Conservation (phyloP, 192 early-diverging fungal genomes). For the Coemansia sp. region DNA sequence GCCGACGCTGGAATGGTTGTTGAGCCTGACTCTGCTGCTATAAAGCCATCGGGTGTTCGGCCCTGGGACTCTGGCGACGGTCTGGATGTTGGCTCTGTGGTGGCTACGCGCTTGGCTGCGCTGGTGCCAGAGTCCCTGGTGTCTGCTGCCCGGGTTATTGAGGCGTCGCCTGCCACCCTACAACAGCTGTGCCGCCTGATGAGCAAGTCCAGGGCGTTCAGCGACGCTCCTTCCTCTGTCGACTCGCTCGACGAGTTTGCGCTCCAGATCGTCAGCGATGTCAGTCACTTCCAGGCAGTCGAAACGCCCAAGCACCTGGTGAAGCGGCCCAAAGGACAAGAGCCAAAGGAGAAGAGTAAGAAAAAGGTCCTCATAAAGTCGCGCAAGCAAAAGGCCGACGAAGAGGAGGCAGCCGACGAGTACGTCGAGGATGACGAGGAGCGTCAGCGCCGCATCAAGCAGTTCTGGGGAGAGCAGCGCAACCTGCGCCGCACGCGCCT, state of each 20-base stretch:
- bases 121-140: neutral
- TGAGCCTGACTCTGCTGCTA: neutral
- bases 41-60: neutral
- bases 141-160: conserved; percentile 21
- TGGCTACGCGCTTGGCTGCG: conserved; percentile 1
- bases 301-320: conserved; percentile 40
- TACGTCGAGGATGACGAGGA: conserved; percentile 47
- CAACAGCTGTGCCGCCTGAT: conserved; percentile 25
- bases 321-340: conserved; percentile 6
- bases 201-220: conserved; percentile 11
- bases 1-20: conserved; percentile 20
- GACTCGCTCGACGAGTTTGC: conserved; percentile 34
- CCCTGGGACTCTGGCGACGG: neutral
- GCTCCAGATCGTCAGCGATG: conserved; percentile 27
- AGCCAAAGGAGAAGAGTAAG: neutral
- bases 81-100: neutral
- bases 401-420: conserved; percentile 12
- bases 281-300: conserved; percentile 42
- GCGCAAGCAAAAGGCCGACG: conserved; percentile 12
- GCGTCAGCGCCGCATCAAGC: conserved; percentile 28
- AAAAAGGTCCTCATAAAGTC: conserved; percentile 32
- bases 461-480: conserved; percentile 55
- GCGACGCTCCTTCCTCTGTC: neutral
- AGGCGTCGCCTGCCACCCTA: conserved; percentile 12
- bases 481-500: conserved; percentile 45